These are phyloP conservation scores for Hyphopichia pseudoburtonii DNA, from an alignment of 1,139 yeast species.

Conservation along the genomic window DNA sequence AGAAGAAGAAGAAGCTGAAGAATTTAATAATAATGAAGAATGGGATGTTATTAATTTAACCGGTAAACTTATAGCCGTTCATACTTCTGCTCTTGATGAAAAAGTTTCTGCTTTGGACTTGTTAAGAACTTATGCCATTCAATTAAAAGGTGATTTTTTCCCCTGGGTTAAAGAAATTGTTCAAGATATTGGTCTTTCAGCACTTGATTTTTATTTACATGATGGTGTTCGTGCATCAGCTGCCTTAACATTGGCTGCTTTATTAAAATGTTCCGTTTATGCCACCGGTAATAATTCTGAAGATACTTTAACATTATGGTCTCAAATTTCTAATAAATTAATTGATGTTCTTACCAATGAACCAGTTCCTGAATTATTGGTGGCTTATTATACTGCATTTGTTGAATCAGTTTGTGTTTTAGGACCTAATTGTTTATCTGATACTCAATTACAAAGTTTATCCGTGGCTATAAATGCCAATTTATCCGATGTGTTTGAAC, in stretches of 20 bases:
- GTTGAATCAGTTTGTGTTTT: slow-evolving; percentile 66
- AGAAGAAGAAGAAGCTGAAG: slow-evolving; percentile 87
- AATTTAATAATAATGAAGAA: slow-evolving; percentile 79
- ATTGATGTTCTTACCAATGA: slow-evolving; percentile 70
- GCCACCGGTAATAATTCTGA: slow-evolving; percentile 59
- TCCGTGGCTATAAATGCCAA: slow-evolving; percentile 62
- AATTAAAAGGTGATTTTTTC: slow-evolving; percentile 77
- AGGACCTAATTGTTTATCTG: slow-evolving; percentile 60
- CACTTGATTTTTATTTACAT: slow-evolving; percentile 85
- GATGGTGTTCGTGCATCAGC: slow-evolving; percentile 94
- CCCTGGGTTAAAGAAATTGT: slow-evolving; percentile 82
- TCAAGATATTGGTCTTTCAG: slow-evolving; percentile 79
- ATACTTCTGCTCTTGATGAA: slow-evolving; percentile 88
- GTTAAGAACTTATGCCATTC: slow-evolving; percentile 82
- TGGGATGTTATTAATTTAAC: slow-evolving; percentile 93
- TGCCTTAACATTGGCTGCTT: slow-evolving; percentile 77
- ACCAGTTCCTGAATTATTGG: slow-evolving; percentile 80
- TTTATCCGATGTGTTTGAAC: slow-evolving; percentile 64
- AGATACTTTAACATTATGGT: slow-evolving; percentile 70
- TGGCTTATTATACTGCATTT: slow-evolving; percentile 73
- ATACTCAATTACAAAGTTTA: slow-evolving; percentile 56
- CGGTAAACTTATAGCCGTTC: slow-evolving; percentile 93
- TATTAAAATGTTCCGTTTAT: slow-evolving; percentile 65
- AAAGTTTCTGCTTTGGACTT: slow-evolving; percentile 91
- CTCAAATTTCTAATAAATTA: slow-evolving; percentile 65